Percentiles rank a stretch among this genome's conserved stretches.
These are phyloP conservation scores for Neocatenulostroma microsporum DNA, from an alignment of 2,329 filamentous ascomycete species.

Conservation along the genomic window DNA sequence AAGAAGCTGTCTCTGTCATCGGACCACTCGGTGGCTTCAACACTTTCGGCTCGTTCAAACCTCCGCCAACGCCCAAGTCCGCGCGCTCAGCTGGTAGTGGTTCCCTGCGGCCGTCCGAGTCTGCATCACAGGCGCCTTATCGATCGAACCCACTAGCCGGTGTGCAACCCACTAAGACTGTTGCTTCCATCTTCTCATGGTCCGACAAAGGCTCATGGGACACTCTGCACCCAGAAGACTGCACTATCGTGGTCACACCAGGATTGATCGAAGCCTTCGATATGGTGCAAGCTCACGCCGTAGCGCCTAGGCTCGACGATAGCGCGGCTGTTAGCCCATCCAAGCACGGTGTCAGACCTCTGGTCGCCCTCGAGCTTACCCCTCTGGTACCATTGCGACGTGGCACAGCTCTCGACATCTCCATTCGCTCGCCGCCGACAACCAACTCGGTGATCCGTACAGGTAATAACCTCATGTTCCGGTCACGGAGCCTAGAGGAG, in stretches of 20 bases:
- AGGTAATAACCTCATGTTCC: slow-evolving; percentile 78
- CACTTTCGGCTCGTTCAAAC: slow-evolving; percentile 22
- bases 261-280: slow-evolving; percentile 59
- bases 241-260: slow-evolving; percentile 54
- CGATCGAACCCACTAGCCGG: slow-evolving; percentile 41
- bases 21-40: slow-evolving; percentile 30
- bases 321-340: slow-evolving; percentile 34
- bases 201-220: slow-evolving; percentile 57
- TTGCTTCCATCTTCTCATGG: slow-evolving; percentile 58
- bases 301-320: slow-evolving; percentile 32
- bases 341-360: slow-evolving; percentile 38
- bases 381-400: slow-evolving; percentile 83
- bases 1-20: slow-evolving; percentile 33
- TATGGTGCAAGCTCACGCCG: slow-evolving; percentile 43
- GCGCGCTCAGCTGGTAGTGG: slow-evolving; percentile 11
- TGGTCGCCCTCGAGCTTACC: slow-evolving; percentile 74
- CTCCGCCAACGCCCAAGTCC: slow-evolving; percentile 27
- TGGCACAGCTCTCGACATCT: slow-evolving; percentile 87
- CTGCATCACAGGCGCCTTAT: slow-evolving; percentile 68
- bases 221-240: slow-evolving; percentile 53
- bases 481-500: slow-evolving; percentile 66
- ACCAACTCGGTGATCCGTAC: slow-evolving; percentile 61
- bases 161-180: slow-evolving; percentile 45
- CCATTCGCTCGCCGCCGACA: slow-evolving; percentile 80
- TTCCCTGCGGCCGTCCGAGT: slow-evolving; percentile 65